A percentile compares a stretch with the other conserved stretches of the same genome.
Conservation (phyloP, 371 early-diverging fungal genomes). For the Mortierella sp. region DNA sequence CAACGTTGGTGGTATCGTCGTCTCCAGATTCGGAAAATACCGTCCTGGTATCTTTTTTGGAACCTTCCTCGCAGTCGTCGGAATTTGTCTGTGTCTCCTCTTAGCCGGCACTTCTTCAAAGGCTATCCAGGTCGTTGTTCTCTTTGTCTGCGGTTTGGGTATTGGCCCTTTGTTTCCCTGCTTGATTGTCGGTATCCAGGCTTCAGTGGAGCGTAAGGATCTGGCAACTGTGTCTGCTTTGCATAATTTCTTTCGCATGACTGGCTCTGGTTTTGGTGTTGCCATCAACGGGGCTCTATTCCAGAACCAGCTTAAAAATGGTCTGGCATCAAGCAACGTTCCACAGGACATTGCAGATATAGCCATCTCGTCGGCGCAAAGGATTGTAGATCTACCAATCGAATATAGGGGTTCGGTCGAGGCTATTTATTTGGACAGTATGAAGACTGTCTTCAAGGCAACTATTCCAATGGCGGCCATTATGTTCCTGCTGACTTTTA, state of each 20-base stretch:
- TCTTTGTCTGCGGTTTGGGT: slow-evolving; percentile 68
- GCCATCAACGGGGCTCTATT: slow-evolving; percentile 62
- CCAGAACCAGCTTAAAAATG: slow-evolving; percentile 52
- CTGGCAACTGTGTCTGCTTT: slow-evolving; percentile 52
- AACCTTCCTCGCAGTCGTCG: slow-evolving; percentile 57
- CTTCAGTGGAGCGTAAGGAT: slow-evolving; percentile 57
- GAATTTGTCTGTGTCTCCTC: slow-evolving; percentile 62
- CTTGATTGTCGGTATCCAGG: slow-evolving; percentile 65
- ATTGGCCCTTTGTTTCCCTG: slow-evolving; percentile 54
- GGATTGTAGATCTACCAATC: slow-evolving; percentile 38
- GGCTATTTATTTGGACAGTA: slow-evolving; percentile 39
- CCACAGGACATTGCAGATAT: slow-evolving; percentile 21
- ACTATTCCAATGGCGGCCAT: slow-evolving; percentile 51
- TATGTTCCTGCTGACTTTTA: slow-evolving; percentile 47
- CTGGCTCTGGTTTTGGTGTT: slow-evolving; percentile 64
- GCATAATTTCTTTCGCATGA: slow-evolving; percentile 61
- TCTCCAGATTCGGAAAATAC: slow-evolving; percentile 56
- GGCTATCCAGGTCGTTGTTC: slow-evolving; percentile 57
- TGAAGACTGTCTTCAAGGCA: slow-evolving; percentile 55
- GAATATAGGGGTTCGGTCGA: slow-evolving; percentile 28
- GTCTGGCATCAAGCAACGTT: slow-evolving; percentile 5
- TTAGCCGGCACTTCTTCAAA: slow-evolving; percentile 45
- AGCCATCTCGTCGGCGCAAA: slow-evolving; percentile 41
- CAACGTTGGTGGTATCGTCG: slow-evolving; percentile 54
- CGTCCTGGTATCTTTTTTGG: slow-evolving; percentile 58